Evolutionary conservation across 108 stramenopile species (phyloP).

Genomic region (Cyclostephanos invisitatus): DNA sequence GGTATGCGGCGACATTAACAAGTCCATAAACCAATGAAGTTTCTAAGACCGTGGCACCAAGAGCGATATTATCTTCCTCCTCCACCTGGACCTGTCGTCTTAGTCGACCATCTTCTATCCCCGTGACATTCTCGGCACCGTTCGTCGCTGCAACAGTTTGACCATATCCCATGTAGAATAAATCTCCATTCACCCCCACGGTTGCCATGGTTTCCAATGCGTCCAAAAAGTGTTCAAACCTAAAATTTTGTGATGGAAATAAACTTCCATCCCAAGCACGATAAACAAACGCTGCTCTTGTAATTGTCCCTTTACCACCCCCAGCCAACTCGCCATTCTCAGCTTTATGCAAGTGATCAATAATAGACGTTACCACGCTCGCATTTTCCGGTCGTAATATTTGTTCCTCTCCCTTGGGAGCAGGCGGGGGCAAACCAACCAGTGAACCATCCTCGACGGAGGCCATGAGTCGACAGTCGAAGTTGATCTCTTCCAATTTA

Average conservation of each 20-base stretch:
- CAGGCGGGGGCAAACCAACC: constrained; percentile 32
- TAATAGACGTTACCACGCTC: constrained; percentile 25
- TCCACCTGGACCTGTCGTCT: not conserved
- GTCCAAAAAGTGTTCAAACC: constrained; percentile 40
- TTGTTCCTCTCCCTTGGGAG: constrained; percentile 38
- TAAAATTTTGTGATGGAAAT: constrained; percentile 40
- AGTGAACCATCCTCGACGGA: constrained; percentile 36
- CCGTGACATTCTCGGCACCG: constrained; percentile 5
- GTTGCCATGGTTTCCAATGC: constrained; percentile 29
- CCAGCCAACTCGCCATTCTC: constrained; percentile 36
- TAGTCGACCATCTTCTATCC: not conserved
- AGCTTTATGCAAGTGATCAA: constrained; percentile 27
- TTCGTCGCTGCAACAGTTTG: constrained; percentile 2
- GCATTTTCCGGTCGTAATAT: constrained; percentile 12
- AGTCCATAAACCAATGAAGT: constrained; percentile 46
- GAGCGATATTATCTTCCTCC: not conserved
- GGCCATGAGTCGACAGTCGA: constrained; percentile 35
- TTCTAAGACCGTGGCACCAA: not conserved
- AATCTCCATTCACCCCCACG: constrained; percentile 27
- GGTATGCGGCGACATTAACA: constrained; percentile 50
- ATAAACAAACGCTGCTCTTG: constrained; percentile 22
- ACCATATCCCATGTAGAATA: constrained; percentile 36
- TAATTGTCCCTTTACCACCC: constrained; percentile 27
- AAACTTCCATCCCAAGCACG: constrained; percentile 37
- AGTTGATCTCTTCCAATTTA: constrained; percentile 46